Evolutionary conservation across 2,329 filamentous ascomycete species (phyloP).

Genomic region (Mariannaea sp.): DNA sequence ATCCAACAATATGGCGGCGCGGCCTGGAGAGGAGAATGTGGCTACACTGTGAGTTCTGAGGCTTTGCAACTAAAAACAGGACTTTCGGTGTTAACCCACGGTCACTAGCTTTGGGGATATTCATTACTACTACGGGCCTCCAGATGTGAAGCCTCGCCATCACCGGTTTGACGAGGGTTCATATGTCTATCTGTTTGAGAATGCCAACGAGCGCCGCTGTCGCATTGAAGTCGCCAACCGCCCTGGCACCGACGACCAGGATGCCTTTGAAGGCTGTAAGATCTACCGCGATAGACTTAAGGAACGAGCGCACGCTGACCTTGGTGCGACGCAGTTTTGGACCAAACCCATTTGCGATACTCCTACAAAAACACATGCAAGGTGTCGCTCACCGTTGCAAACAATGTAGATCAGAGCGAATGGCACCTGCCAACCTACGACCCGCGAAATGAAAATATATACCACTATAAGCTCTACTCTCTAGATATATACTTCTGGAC

Average conservation of each 20-base stretch:
- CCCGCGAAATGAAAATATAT: slow-evolving; percentile 74
- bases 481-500: slow-evolving; percentile 83
- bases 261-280: slow-evolving; percentile 79
- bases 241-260: slow-evolving; percentile 74
- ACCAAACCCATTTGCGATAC: slow-evolving; percentile 67
- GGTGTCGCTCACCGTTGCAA: slow-evolving; percentile 69
- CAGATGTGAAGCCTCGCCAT: slow-evolving; percentile 69
- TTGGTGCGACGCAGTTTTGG: slow-evolving; percentile 58
- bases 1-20: slow-evolving; percentile 48
- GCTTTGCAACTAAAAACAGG: neutral
- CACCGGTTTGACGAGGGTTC: slow-evolving; percentile 81
- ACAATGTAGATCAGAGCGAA: slow-evolving; percentile 58
- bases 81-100: slow-evolving; percentile 13
- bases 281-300: slow-evolving; percentile 13
- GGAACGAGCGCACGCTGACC: slow-evolving; percentile 17
- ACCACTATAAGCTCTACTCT: slow-evolving; percentile 77
- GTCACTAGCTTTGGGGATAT: slow-evolving; percentile 71
- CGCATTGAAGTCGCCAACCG: slow-evolving; percentile 78
- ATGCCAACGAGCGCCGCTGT: slow-evolving; percentile 67
- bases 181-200: slow-evolving; percentile 81
- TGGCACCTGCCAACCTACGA: slow-evolving; percentile 80
- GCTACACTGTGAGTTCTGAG: slow-evolving; percentile 53
- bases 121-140: slow-evolving; percentile 78
- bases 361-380: slow-evolving; percentile 76
- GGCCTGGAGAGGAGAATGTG: slow-evolving; percentile 56